Evolutionary conservation across 1,139 yeast species (phyloP).

Genomic region (Blastobotrys arbuscula): DNA sequence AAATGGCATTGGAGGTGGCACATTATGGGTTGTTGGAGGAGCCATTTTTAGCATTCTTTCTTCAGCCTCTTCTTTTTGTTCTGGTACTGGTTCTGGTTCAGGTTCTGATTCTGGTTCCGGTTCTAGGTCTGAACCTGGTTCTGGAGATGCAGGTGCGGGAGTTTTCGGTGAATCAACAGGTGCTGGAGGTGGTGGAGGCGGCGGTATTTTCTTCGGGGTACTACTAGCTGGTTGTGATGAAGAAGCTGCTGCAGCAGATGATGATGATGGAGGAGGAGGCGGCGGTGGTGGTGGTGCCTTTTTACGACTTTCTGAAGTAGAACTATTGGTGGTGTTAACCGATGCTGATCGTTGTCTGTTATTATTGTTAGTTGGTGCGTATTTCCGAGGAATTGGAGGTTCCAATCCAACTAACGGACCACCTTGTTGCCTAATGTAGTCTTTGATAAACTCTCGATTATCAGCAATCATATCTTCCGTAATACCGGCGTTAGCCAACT

Average conservation of each 20-base stretch:
- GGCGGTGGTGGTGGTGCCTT: conserved; percentile 47
- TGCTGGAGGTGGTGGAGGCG: conserved; percentile 32
- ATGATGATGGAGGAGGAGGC: conserved; percentile 29
- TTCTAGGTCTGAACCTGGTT: no score
- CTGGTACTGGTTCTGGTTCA: conserved; percentile 14
- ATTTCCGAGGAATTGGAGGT: conserved; percentile 73
- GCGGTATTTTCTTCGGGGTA: conserved; percentile 13
- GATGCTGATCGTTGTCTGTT: conserved; percentile 18
- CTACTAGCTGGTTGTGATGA: conserved; percentile 8
- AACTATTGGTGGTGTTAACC: conserved; percentile 20
- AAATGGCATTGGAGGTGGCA: conserved; percentile 32
- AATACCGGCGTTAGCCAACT: conserved; percentile 73
- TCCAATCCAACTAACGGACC: conserved; percentile 83
- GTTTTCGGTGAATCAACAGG: conserved; percentile 23
- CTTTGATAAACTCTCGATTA: conserved; percentile 73
- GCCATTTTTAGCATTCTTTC: conserved; percentile 11
- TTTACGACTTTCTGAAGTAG: conserved; percentile 21
- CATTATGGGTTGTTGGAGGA: conserved; percentile 38
- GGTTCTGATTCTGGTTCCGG: conserved; percentile 13
- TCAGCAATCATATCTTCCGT: conserved; percentile 88
- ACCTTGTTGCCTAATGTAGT: conserved; percentile 68
- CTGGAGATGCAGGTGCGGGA: conserved; percentile 17
- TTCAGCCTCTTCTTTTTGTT: conserved; percentile 22
- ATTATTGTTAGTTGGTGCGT: conserved; percentile 26
- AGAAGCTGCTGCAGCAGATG: conserved; percentile 27